Conservation (phyloP, 805 yeast species). For the Kregervanrija delftensis region DNA sequence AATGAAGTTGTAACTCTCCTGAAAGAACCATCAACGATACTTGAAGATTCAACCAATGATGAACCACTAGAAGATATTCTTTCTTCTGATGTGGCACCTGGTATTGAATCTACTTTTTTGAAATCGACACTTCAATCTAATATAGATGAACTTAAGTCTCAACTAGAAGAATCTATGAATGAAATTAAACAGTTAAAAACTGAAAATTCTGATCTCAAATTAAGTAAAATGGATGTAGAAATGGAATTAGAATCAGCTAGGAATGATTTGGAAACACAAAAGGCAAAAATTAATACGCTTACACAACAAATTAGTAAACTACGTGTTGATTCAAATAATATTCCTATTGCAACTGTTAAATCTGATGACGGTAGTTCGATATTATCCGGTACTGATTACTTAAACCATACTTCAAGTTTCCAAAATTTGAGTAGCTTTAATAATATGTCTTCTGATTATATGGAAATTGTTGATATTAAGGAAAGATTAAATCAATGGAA, state of each 20-base stretch:
- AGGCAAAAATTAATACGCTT: constrained; percentile 20
- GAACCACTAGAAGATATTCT: constrained; percentile 15
- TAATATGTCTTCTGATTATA: constrained; percentile 25
- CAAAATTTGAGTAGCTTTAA: constrained; percentile 19
- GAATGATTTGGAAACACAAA: constrained; percentile 27
- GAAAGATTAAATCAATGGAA: constrained; percentile 67
- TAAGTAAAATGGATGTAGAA: constrained; percentile 27
- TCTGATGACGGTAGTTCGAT: constrained; percentile 6
- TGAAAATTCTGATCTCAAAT: constrained; percentile 22
- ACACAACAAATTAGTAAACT: constrained; percentile 24
- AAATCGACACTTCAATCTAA: constrained; percentile 26
- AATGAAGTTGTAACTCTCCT: not conserved
- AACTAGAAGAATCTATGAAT: constrained; percentile 16
- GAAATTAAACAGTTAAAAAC: constrained; percentile 10
- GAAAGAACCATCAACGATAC: not conserved
- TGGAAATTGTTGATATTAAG: constrained; percentile 48
- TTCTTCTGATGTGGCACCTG: constrained; percentile 7
- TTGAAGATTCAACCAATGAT: constrained; percentile 1
- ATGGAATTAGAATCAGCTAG: constrained; percentile 31
- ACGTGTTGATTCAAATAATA: constrained; percentile 25
- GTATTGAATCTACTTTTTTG: constrained; percentile 18
- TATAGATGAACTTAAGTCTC: constrained; percentile 25
- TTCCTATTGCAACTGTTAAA: constrained; percentile 14
- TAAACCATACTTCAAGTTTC: constrained; percentile 16
- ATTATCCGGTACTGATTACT: constrained; percentile 13